Conservation (phyloP, 306 rosid genomes). For the Astragalus glycyphyllos region DNA sequence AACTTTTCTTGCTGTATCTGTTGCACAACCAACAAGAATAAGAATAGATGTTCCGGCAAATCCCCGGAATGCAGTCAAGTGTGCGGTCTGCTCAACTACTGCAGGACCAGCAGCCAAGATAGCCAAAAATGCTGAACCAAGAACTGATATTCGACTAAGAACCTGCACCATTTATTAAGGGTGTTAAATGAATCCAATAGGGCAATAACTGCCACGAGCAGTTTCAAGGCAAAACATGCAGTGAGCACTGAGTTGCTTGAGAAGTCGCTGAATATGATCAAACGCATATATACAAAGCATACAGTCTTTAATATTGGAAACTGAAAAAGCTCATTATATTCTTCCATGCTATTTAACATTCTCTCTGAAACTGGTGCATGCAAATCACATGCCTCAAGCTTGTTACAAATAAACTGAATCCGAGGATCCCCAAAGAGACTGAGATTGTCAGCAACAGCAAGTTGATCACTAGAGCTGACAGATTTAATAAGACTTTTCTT, state of each 20-base stretch:
- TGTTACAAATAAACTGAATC: too few species aligned
- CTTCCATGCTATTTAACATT: too few species aligned
- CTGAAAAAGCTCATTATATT: too few species aligned
- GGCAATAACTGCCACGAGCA: background rate
- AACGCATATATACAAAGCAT: too few species aligned
- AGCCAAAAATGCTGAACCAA: constrained; percentile 91
- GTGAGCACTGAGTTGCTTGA: background rate
- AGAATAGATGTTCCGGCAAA: constrained; percentile 97
- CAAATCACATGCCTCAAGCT: too few species aligned
- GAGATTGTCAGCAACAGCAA: too few species aligned
- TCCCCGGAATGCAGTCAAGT: constrained; percentile 92
- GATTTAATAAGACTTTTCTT: too few species aligned
- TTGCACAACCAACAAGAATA: constrained; percentile 95
- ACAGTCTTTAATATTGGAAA: background rate
- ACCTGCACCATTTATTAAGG: constrained; percentile 56
- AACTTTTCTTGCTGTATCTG: constrained; percentile 96
- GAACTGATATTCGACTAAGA: constrained; percentile 92
- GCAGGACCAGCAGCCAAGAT: constrained; percentile 94
- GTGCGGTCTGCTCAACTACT: constrained; percentile 81
- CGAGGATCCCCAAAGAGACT: too few species aligned
- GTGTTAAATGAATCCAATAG: constrained; percentile 27
- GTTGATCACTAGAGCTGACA: too few species aligned
- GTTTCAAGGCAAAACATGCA: constrained; percentile 7
- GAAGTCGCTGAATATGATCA: background rate
- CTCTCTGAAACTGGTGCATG: too few species aligned